phyloP scores from a whole-genome alignment of 106 monocot species.

The Triglochin maritima region DNA sequence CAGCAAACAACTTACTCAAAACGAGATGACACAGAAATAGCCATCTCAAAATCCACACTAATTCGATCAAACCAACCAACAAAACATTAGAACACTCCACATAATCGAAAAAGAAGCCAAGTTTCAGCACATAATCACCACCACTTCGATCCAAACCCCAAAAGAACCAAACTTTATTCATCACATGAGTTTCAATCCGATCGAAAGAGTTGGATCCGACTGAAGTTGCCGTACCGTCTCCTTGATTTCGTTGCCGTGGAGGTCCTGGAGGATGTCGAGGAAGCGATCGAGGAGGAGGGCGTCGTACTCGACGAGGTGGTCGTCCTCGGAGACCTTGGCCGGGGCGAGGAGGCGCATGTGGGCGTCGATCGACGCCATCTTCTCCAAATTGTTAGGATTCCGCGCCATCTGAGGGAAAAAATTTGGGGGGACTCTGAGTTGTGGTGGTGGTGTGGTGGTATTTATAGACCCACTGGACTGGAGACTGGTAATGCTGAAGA shows the following conservation, averaged over 20 bases:
- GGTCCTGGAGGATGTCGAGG: constrained; percentile 82
- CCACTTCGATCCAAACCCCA: neutral
- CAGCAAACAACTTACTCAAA: too few species aligned
- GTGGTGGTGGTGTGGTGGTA: too few species aligned
- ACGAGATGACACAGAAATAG: too few species aligned
- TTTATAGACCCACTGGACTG: too few species aligned
- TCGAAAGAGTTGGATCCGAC: neutral
- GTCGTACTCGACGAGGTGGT: constrained; percentile 93
- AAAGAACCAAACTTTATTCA: neutral
- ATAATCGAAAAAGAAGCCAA: neutral
- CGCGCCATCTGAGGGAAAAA: constrained; percentile 27
- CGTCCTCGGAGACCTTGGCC: constrained; percentile 92
- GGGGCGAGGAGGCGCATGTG: constrained; percentile 85
- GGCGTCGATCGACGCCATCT: constrained; percentile 81
- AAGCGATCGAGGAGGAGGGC: constrained; percentile 90
- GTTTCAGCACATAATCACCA: neutral
- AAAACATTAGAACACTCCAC: too few species aligned
- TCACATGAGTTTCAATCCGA: neutral
- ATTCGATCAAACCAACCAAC: too few species aligned
- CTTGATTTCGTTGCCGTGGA: constrained; percentile 60
- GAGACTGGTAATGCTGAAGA: too few species aligned
- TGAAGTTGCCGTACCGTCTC: constrained; percentile 46
- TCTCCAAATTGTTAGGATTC: constrained; percentile 28
- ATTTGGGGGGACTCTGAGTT: too few species aligned
- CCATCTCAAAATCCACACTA: too few species aligned